These are phyloP conservation scores for Ceratobasidium theobromae DNA, from an alignment of 1,284 basidiomycete species.

Conservation along the genomic window DNA sequence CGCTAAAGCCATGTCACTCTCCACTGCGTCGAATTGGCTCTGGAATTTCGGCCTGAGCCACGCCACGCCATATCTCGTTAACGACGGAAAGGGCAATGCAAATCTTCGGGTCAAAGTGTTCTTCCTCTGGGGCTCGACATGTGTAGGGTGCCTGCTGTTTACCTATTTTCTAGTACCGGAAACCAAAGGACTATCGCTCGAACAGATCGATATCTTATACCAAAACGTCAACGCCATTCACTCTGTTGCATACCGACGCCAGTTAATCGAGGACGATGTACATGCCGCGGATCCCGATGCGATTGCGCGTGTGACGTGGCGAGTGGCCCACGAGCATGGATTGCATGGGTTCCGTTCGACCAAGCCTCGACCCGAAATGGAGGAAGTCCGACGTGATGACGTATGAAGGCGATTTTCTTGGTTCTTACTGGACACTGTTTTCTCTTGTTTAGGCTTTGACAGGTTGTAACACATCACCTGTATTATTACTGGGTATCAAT, in stretches of 20 bases:
- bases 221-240: constrained; percentile 53
- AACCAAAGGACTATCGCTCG: constrained; percentile 71
- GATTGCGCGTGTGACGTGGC: constrained; percentile 26
- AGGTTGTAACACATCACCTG: too few species aligned
- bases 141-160: constrained; percentile 68
- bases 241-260: constrained; percentile 52
- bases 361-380: constrained; percentile 24
- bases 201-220: constrained; percentile 68
- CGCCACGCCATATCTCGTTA: constrained; percentile 75
- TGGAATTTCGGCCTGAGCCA: constrained; percentile 66
- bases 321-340: constrained; percentile 28
- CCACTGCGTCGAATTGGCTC: constrained; percentile 70
- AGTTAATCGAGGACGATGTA: constrained; percentile 46
- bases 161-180: constrained; percentile 63
- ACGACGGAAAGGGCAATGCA: constrained; percentile 13
- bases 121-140: constrained; percentile 86
- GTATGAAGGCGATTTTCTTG: neutral
- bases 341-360: constrained; percentile 23
- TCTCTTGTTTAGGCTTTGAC: too few species aligned
- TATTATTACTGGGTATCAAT: too few species aligned
- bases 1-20: constrained; percentile 75
- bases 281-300: constrained; percentile 29
- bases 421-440: neutral
- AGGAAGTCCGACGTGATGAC: constrained; percentile 14
- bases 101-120: constrained; percentile 80